Evolutionary conservation across 139 green algal species (phyloP).

Genomic region (Astrephomene gubernaculifera): DNA sequence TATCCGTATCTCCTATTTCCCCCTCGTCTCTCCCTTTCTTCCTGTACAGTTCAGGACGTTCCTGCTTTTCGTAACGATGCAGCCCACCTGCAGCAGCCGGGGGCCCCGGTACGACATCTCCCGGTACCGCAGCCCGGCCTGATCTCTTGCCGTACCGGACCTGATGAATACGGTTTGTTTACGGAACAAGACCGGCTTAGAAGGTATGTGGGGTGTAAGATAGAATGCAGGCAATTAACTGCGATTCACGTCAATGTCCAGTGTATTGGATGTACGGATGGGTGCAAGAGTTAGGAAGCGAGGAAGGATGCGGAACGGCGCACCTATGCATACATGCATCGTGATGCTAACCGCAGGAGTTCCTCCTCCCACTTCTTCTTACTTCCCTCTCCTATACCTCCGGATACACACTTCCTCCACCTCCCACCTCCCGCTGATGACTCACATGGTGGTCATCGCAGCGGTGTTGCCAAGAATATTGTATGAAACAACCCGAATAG

Average conservation of each 20-base stretch:
- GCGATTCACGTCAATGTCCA: too few species aligned
- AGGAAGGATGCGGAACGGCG: neutral
- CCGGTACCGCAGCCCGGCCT: too few species aligned
- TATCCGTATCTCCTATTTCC: too few species aligned
- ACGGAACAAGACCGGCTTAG: neutral
- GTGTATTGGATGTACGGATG: neutral
- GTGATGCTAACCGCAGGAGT: neutral
- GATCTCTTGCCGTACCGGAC: neutral
- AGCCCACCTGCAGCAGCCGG: slow-evolving; percentile 7
- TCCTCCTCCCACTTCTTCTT: too few species aligned
- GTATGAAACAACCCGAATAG: slow-evolving; percentile 35
- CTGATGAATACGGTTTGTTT: neutral
- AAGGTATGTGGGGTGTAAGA: neutral
- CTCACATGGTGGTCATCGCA: neutral
- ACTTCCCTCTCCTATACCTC: too few species aligned
- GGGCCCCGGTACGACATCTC: slow-evolving; percentile 28
- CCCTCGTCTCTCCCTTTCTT: too few species aligned
- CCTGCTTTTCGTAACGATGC: too few species aligned
- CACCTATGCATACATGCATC: neutral
- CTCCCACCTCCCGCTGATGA: neutral
- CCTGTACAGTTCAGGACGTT: too few species aligned
- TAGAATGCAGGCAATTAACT: neutral
- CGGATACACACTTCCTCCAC: neutral
- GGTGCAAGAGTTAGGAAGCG: neutral
- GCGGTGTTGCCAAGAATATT: slow-evolving; percentile 16